A percentile compares a stretch with the other conserved stretches of the same genome.
These are phyloP conservation scores for Kitagawia praeruptora DNA, from an alignment of 129 eudicot genomes.

Conservation along the genomic window DNA sequence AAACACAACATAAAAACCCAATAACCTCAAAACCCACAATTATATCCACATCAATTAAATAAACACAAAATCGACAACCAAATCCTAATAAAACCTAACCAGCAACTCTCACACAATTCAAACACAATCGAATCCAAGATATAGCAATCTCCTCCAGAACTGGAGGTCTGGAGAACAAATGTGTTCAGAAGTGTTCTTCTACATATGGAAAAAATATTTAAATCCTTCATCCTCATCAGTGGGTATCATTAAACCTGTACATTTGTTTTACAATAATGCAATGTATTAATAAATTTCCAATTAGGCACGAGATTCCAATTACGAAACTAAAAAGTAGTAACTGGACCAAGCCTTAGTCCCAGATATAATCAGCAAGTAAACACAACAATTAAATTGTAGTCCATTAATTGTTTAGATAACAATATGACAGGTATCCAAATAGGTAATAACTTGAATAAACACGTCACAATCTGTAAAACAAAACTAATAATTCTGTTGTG, in stretches of 20 bases:
- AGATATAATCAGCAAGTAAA: neutral
- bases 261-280: neutral
- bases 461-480: neutral
- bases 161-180: conserved; percentile 91
- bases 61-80: neutral
- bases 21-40: neutral
- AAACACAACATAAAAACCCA: conserved; percentile 4
- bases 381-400: neutral
- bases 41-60: neutral
- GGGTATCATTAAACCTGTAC: conserved; percentile 32
- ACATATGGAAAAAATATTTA: conserved; percentile 37
- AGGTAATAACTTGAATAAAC: neutral
- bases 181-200: conserved; percentile 80
- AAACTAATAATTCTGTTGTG: neutral
- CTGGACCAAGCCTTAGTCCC: neutral
- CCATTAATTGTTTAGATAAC: neutral
- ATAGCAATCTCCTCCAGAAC: conserved; percentile 30
- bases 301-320: neutral
- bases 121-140: neutral
- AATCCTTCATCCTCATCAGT: too few relatives aligned
- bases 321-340: neutral
- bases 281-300: neutral
- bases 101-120: neutral
- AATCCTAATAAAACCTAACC: neutral
- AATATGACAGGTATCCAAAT: neutral